phyloP scores from a whole-genome alignment of 2,329 filamentous ascomycete species.

The Leptographium radiaticola region DNA sequence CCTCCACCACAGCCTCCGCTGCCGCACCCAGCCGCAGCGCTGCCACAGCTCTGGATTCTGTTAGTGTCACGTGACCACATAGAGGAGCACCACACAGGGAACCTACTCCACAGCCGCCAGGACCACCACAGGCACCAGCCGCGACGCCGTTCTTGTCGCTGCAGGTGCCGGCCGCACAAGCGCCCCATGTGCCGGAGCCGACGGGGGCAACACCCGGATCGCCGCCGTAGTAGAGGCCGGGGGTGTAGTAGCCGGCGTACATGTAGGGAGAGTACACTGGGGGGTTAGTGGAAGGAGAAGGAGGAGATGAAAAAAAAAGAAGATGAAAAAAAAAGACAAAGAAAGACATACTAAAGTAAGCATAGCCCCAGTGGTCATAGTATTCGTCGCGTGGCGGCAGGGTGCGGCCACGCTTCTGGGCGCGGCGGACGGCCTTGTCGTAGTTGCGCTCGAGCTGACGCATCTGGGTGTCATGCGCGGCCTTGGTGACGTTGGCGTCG shows the following conservation, averaged over 20 bases:
- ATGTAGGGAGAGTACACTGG: slow-evolving; percentile 32
- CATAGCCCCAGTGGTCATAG: slow-evolving; percentile 40
- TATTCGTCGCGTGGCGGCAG: slow-evolving; percentile 35
- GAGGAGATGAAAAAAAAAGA: neutral
- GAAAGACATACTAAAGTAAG: slow-evolving; percentile 22
- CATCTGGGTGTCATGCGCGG: slow-evolving; percentile 22
- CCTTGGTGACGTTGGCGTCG: slow-evolving; percentile 7
- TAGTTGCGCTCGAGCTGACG: slow-evolving; percentile 41
- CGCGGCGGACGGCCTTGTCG: slow-evolving; percentile 34
- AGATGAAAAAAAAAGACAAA: too few relatives aligned
- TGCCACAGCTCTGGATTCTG: slow-evolving; percentile 7
- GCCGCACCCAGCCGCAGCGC: slow-evolving; percentile 1
- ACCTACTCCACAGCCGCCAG: slow-evolving; percentile 22
- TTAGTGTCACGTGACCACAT: neutral
- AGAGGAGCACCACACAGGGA: neutral
- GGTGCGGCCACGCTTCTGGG: slow-evolving; percentile 33
- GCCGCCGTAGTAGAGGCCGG: slow-evolving; percentile 31
- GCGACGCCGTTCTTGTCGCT: slow-evolving; percentile 24
- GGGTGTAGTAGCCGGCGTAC: slow-evolving; percentile 28
- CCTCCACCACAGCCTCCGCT: slow-evolving; percentile 2
- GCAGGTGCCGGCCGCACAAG: slow-evolving; percentile 34
- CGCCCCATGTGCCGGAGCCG: slow-evolving; percentile 24
- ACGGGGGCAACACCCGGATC: slow-evolving; percentile 22
- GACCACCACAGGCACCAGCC: slow-evolving; percentile 29
- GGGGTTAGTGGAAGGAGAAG: neutral